phyloP scores from a whole-genome alignment of 768 basidiomycete genomes.

The Termitomyces sp. region DNA sequence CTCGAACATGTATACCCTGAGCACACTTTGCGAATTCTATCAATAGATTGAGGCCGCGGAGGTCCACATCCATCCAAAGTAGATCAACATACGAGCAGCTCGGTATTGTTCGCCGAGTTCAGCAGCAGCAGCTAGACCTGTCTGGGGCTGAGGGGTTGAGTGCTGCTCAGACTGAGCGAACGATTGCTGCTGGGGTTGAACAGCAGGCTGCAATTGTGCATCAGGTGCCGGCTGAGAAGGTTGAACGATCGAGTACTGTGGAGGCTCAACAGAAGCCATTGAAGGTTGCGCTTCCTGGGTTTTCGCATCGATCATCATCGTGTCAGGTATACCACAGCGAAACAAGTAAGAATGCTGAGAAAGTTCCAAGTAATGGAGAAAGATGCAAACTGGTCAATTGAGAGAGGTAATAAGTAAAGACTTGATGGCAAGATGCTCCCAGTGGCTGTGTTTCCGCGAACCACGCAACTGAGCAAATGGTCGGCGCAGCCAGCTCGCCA shows the following conservation, averaged over 20 bases:
- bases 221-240: neutral
- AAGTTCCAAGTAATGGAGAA: neutral
- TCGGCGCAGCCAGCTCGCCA: neutral
- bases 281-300: neutral
- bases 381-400: neutral
- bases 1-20: slow-evolving; percentile 6
- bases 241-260: neutral
- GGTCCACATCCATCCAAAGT: neutral
- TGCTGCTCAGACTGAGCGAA: neutral
- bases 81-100: slow-evolving; percentile 7
- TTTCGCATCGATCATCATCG: neutral
- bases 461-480: neutral
- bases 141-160: neutral
- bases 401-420: neutral
- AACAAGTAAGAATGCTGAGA: neutral
- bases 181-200: neutral
- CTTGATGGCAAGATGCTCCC: neutral
- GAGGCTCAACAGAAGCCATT: neutral
- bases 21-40: slow-evolving; percentile 15
- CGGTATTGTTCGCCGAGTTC: slow-evolving; percentile 13
- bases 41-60: neutral
- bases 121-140: neutral
- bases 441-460: neutral
- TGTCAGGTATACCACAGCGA: neutral
- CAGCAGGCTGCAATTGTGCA: neutral